Conservation (phyloP, 192 early-diverging fungal species). For the Coemansia sp. region DNA sequence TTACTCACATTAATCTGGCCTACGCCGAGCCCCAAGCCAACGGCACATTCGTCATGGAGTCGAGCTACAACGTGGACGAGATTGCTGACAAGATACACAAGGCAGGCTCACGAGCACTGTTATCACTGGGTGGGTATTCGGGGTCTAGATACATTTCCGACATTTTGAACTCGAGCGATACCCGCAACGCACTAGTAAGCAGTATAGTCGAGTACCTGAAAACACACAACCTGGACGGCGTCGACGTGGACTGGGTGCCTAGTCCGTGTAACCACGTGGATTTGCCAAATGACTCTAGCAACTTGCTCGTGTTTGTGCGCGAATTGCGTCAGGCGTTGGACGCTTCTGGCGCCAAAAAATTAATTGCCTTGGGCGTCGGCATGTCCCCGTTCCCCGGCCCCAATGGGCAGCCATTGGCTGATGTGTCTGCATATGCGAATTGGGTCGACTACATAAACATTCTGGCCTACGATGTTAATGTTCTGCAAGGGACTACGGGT, state of each 20-base stretch:
- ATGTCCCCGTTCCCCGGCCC: constrained; percentile 59
- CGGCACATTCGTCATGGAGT: constrained; percentile 24
- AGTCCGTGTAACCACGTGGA: constrained; percentile 60
- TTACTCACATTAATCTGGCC: constrained; percentile 64
- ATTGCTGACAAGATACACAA: constrained; percentile 25
- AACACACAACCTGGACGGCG: constrained; percentile 55
- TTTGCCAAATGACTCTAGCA: constrained; percentile 57
- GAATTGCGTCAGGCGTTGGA: constrained; percentile 59
- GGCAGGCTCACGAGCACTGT: constrained; percentile 46
- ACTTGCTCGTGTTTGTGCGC: constrained; percentile 58
- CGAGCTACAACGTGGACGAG: constrained; percentile 19
- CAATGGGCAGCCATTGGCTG: constrained; percentile 43
- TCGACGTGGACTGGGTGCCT: constrained; percentile 68
- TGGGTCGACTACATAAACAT: constrained; percentile 67
- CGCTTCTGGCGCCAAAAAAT: constrained; percentile 27
- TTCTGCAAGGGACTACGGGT: constrained; percentile 56
- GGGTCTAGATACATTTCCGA: constrained; percentile 62
- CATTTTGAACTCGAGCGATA: constrained; percentile 39
- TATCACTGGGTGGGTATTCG: constrained; percentile 76
- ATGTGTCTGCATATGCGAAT: constrained; percentile 60
- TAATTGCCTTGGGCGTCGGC: constrained; percentile 64
- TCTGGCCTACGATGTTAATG: constrained; percentile 66
- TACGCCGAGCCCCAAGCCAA: constrained; percentile 51
- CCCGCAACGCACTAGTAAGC: constrained; percentile 34
- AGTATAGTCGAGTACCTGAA: constrained; percentile 46